These are phyloP conservation scores for Dendrocalamus latiflorus DNA, from an alignment of 202 grass and related monocot genomes.

Conservation along the genomic window DNA sequence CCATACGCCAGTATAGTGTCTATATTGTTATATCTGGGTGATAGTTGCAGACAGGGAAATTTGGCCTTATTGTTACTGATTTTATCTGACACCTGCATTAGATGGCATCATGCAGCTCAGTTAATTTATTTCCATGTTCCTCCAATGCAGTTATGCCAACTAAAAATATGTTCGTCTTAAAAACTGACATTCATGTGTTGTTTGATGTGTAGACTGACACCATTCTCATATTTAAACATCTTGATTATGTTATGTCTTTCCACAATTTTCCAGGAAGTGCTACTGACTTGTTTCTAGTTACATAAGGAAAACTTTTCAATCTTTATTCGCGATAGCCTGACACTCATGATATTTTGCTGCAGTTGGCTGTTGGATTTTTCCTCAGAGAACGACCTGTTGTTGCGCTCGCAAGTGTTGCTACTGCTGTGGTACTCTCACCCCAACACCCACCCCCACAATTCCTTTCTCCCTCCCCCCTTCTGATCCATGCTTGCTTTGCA, in stretches of 20 bases:
- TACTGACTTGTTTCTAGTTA: neutral
- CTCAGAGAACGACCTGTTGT: slow-evolving; percentile 65
- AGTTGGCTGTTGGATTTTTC: slow-evolving; percentile 65
- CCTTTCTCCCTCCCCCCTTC: neutral
- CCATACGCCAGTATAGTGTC: no score
- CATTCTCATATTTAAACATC: neutral
- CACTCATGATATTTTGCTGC: slow-evolving; percentile 29
- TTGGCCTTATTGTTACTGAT: neutral
- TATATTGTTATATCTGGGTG: neutral
- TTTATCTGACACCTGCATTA: neutral
- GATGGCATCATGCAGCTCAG: neutral
- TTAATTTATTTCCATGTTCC: neutral
- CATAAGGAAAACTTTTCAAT: neutral
- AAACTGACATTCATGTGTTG: neutral
- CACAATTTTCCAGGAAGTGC: neutral
- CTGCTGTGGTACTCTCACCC: slow-evolving; percentile 55
- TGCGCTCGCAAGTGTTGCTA: slow-evolving; percentile 75
- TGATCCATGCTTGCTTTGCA: slow-evolving; percentile 23
- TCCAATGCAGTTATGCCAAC: neutral
- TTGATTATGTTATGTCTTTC: neutral
- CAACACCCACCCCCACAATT: neutral
- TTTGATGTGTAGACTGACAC: neutral
- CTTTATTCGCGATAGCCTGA: neutral
- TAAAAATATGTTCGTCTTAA: neutral
- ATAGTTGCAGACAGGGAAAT: neutral